Evolutionary conservation across 1,139 yeast species (phyloP), one percentile per base, ranked within the genome.

Genomic region (Petasospora rhodanensis): DNA sequence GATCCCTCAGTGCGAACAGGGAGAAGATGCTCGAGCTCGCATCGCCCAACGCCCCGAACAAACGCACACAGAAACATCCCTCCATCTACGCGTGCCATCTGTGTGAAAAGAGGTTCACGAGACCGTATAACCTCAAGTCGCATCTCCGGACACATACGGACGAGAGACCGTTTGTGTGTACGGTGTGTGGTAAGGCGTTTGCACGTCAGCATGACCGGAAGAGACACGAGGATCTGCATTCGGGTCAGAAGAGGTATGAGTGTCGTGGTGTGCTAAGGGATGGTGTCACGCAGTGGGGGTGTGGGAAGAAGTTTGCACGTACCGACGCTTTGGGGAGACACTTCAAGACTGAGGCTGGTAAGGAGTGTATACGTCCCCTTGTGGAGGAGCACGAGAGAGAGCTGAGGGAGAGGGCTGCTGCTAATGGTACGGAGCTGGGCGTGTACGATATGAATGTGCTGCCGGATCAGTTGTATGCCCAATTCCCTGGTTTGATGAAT

Each of bases 271-370:
- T 63, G 8, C 61, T 85, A 38, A 72, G 73, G 37, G 79, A 73
- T 54, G 85, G 60, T 26, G 60, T 56, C 10, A 58, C 69, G 2
- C 60, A 64, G 4, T 91, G 95, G 83, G 98, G 98, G 0, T 91
- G 98, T 61, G 93, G 93, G 3, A 76, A 91, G 49, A 75, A 80
- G 51, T 91, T 91, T 66, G 97, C 97, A 3, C 66, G 98, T 33
- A 94, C 97, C 7, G 98, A 91, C 64, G 98, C 97, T 0, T 61
- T 91, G 35, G 79, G 96, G 16, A 67, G 98, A 46, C 98, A 91
- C 61, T 87, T 91, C 61, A 82, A 89, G 52, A 87, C 97, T 0
- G 97, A 87, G 51, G 84, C 89, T 21, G 98, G 98, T 9, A 76
- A 80, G 46, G 77, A 71, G 42, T 91, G 98, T 66, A 81, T 91